Evolutionary conservation across 179 eudicot genomes (phyloP).

Genomic region (Beta macrorhiza): DNA sequence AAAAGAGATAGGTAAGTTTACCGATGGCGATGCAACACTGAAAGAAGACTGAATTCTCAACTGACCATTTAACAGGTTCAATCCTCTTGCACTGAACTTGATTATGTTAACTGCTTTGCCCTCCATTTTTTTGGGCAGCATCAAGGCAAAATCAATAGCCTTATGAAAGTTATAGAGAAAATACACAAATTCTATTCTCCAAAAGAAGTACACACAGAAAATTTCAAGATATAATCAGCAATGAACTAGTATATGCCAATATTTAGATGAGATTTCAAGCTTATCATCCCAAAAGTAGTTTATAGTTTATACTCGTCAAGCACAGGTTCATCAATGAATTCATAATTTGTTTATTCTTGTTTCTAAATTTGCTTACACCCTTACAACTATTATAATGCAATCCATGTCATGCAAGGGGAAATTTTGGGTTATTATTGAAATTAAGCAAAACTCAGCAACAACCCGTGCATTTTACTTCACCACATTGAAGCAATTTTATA

Average conservation of each 20-base stretch:
- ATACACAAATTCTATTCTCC: not conserved
- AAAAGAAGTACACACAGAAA: not conserved
- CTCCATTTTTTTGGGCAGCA: constrained; percentile 66
- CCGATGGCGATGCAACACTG: constrained; percentile 62
- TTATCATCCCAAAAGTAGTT: too few relatives aligned
- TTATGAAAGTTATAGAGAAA: not conserved
- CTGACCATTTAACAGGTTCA: constrained; percentile 70
- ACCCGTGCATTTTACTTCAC: too few relatives aligned
- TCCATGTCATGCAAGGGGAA: not conserved
- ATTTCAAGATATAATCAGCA: not conserved
- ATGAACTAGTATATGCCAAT: not conserved
- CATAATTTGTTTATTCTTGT: not conserved
- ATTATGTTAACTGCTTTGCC: constrained; percentile 89
- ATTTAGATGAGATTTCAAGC: not conserved
- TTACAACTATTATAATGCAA: not conserved
- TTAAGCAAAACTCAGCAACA: not conserved
- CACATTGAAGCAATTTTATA: too few relatives aligned
- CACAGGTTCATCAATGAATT: not conserved
- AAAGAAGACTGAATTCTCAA: constrained; percentile 72
- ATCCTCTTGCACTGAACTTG: constrained; percentile 75
- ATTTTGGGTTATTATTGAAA: not conserved
- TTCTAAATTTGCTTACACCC: not conserved
- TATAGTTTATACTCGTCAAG: not conserved
- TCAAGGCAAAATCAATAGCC: constrained; percentile 23
- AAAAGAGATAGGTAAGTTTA: constrained; percentile 26